Percentiles rank a stretch among this genome's conserved stretches.
phyloP scores from a whole-genome alignment of 352 stramenopile genomes.

The Globisporangium viniferum region DNA sequence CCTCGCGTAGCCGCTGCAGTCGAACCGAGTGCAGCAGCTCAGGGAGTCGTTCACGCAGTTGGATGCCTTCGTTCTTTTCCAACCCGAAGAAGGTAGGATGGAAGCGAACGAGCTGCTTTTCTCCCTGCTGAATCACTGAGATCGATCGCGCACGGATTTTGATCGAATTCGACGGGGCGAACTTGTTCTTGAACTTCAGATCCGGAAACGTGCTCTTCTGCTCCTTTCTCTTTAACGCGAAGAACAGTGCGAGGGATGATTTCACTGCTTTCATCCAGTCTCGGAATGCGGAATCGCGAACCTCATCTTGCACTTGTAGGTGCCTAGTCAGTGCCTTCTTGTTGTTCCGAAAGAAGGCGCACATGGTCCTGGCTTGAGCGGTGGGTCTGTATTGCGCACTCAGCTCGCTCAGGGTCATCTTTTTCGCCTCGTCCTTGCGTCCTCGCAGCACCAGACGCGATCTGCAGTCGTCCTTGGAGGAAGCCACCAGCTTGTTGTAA shows the following conservation, averaged over 20 bases:
- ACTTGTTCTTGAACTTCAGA: conserved; percentile 2
- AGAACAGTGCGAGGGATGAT: neutral
- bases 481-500: neutral
- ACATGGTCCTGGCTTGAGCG: neutral
- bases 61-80: too few relatives aligned
- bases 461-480: neutral
- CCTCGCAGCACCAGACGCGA: neutral
- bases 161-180: neutral
- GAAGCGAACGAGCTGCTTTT: too few relatives aligned
- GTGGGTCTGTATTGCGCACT: neutral
- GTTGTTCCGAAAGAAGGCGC: neutral
- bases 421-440: too few relatives aligned
- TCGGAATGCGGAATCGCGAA: neutral
- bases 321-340: neutral
- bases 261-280: neutral
- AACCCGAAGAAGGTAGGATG: too few relatives aligned
- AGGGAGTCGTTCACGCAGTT: too few relatives aligned
- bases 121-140: too few relatives aligned
- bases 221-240: neutral
- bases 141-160: conserved; percentile 3
- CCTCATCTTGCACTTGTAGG: neutral
- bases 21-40: too few relatives aligned
- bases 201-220: conserved; percentile 3
- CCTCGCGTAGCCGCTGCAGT: too few relatives aligned
- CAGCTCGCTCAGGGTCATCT: neutral